A percentile compares a stretch with the other conserved stretches of the same genome.
phyloP scores from a whole-genome alignment of 176 grass and related monocot genomes.

The Carex scoparia region DNA sequence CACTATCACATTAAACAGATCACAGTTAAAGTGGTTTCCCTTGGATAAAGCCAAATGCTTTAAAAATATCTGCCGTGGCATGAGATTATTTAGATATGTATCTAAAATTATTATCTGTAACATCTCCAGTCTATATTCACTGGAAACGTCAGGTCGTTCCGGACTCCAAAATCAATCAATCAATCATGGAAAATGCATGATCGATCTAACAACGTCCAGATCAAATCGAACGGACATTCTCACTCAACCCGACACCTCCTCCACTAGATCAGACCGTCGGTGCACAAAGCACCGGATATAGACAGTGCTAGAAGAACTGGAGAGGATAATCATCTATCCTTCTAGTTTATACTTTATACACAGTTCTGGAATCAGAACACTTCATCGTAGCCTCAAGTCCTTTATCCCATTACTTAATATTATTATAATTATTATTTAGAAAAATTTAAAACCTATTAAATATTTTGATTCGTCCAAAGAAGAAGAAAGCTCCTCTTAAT shows the following conservation, averaged over 20 bases:
- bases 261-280: background rate
- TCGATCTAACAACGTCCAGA: background rate
- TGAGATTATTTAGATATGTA: background rate
- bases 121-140: background rate
- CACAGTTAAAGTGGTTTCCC: background rate
- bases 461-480: background rate
- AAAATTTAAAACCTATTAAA: background rate
- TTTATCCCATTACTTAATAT: slow-evolving; percentile 8
- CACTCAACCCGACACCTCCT: background rate
- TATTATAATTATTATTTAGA: background rate
- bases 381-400: background rate
- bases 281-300: background rate
- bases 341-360: background rate
- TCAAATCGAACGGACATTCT: background rate
- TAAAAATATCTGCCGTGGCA: slow-evolving; percentile 1
- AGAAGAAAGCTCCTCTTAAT: background rate
- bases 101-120: background rate
- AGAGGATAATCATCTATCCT: background rate
- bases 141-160: background rate
- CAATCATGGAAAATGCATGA: background rate
- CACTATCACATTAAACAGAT: background rate
- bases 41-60: background rate
- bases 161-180: background rate
- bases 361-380: background rate
- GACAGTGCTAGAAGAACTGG: background rate